Evolutionary conservation across 2,329 filamentous ascomycete species (phyloP), one percentile per base, ranked within the genome.

Genomic region (Xylariaceae sp.): DNA sequence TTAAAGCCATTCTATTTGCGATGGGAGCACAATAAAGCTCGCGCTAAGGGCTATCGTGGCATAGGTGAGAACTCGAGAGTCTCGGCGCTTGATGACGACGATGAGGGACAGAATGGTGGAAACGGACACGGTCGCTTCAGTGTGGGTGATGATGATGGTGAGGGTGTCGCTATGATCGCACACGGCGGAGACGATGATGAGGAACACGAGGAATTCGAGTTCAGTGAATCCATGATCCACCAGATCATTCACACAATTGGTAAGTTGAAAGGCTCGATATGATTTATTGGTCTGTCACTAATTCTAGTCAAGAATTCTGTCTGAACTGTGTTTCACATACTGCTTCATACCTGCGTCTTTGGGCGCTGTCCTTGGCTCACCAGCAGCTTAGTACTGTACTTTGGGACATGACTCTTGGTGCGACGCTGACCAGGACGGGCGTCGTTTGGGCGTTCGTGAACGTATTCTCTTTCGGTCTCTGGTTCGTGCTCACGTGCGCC

Each of bases 261-360:
- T 92, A 82, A 69, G 85, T 70, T 56, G 17, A 21, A 4, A 3
- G 22, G 14, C 19, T 34, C 37, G 3, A 6, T 5, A 27, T 6
- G 7, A 22, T 22, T 8, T 16, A 5, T 25, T 3, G 10, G 7
- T 14, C 40, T 20, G 2, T n/a, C 48, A 16, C 29, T 27, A 23
- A 51, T 45, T 21, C 5, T 19, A 20, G 51, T 21, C 6, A 44
- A 90, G 89, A 98, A 77, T 98, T 98, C 75, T 98, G 93, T 66
- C 79, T 98, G 59, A 98, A 98, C 76, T 97, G 92, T 67, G 92
- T 98, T 53, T 98, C 93, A 22, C 93, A 98, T 72, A 98, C 94
- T 4, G 93, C 93, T 4, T 98, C 93, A 1, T 98, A 98, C 70
- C 86, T 98, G 38, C 93, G 93, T 75, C 86, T 98, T 36, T 98